Evolutionary conservation across 2,329 filamentous ascomycete species (phyloP), one percentile per base, ranked within the genome.

Genomic region (Meredithiella fracta): DNA sequence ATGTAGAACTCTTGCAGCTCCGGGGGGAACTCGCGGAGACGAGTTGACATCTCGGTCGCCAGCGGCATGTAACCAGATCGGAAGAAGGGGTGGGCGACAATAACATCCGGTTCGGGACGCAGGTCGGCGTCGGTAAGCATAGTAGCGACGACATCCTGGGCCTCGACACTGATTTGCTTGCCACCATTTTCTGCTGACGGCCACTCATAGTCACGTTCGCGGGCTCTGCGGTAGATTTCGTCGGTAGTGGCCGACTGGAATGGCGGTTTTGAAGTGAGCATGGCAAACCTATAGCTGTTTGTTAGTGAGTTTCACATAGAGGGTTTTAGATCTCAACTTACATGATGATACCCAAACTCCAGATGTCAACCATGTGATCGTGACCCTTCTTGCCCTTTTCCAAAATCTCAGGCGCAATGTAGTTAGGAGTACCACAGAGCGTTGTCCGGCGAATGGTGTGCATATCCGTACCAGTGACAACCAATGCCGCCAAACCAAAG

Each of bases 311-410:
- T 15, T 5, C 44, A 26, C 7, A 49, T 15, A 8, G 7, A 49
- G 3, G 50, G 44, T 53, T 44, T 23, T 4, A 9, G 15, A 7
- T 49, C 7, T 8, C n/a, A 26, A 64, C 81, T 72, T 72, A 90
- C 82, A 94, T 89, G 66, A 98, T 98, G 62, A 98, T 92, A 20
- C 94, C 92, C 65, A 98, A 76, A 47, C 91, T 95, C 94, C 94
- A 98, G 56, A 98, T 86, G 66, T 98, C 92, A 2, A 98, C 92
- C 73, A 94, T 95, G 66, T 97, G 90, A 62, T 95, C 92, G 66
- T 98, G 92, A 0, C 92, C 92, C 63, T 91, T 88, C 65, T 87
- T 92, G 34, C 85, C 87, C 73, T 92, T 95, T 65, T 95, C 87
- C 53, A 98, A 71, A 60, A 98, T 95, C 65, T 98, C 92, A 0